phyloP scores from a whole-genome alignment of 305 asterid species.

The Solanum hybrid region DNA sequence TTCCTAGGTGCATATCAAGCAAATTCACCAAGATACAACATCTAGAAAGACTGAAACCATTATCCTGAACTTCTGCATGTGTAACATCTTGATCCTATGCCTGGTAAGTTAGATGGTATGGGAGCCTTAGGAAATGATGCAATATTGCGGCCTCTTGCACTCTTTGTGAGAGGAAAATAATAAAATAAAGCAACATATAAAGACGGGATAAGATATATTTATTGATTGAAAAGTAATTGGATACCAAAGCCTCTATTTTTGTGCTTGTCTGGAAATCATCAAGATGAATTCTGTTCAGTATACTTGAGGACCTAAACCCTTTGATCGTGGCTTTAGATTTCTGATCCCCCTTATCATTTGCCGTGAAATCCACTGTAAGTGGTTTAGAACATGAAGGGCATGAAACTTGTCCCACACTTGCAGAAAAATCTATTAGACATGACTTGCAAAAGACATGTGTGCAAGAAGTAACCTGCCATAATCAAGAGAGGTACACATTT shows the following conservation, averaged over 20 bases:
- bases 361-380: conserved; percentile 70
- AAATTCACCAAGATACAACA: neutral
- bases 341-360: conserved; percentile 36
- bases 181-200: neutral
- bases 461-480: conserved; percentile 63
- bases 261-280: conserved; percentile 82
- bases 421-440: conserved; percentile 64
- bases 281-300: conserved; percentile 71
- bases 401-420: conserved; percentile 53
- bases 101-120: neutral
- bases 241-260: conserved; percentile 94
- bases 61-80: neutral
- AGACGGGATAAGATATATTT: neutral
- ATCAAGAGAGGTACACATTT: conserved; percentile 1
- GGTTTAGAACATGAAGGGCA: conserved; percentile 92
- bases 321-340: conserved; percentile 45
- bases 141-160: neutral
- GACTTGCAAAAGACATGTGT: conserved; percentile 78
- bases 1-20: neutral
- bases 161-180: neutral
- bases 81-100: neutral
- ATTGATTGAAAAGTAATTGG: neutral
- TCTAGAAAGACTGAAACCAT: neutral
- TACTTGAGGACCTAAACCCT: conserved; percentile 80
- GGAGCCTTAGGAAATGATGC: neutral